phyloP scores from a whole-genome alignment of 2,329 filamentous ascomycete genomes.

The Calonectria crousiana region DNA sequence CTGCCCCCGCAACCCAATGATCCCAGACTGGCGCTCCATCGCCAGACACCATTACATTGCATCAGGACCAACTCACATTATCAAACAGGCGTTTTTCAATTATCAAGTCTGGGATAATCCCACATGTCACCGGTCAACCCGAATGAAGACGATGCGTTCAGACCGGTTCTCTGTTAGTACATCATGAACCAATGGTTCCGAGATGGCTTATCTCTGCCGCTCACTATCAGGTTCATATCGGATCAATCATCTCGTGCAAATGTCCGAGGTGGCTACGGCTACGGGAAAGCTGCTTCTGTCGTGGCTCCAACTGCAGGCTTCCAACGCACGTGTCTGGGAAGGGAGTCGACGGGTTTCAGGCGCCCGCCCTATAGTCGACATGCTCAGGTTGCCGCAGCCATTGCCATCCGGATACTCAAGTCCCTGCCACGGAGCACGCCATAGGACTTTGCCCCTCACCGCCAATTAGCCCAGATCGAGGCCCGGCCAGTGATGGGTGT shows the following conservation, averaged over 20 bases:
- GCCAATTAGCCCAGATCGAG: slow-evolving; percentile 32
- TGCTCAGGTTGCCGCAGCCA: background rate
- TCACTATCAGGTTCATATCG: slow-evolving; percentile 12
- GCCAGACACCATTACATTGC: slow-evolving; percentile 16
- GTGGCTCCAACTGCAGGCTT: slow-evolving; percentile 18
- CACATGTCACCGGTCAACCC: slow-evolving; percentile 33
- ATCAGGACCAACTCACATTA: slow-evolving; percentile 12
- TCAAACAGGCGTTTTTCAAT: slow-evolving; percentile 22
- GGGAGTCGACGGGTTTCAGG: background rate
- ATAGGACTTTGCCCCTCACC: slow-evolving; percentile 20
- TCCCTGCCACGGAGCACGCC: slow-evolving; percentile 15
- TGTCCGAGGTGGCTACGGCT: background rate
- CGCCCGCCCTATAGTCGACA: background rate
- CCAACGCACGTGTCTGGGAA: background rate
- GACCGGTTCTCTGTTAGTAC: slow-evolving; percentile 29
- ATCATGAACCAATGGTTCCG: slow-evolving; percentile 31
- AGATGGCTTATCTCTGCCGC: slow-evolving; percentile 36
- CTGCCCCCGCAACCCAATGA: slow-evolving; percentile 10
- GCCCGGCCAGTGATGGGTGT: slow-evolving; percentile 28
- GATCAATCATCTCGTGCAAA: slow-evolving; percentile 12
- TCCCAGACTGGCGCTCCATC: background rate
- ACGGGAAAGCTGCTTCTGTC: background rate
- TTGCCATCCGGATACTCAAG: background rate
- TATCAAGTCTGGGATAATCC: slow-evolving; percentile 12
- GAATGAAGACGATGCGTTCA: slow-evolving; percentile 13